Percentiles rank a stretch among this genome's conserved stretches.
These are phyloP conservation scores for Cordyceps javanica DNA, from an alignment of 2,329 filamentous ascomycete genomes.

Conservation along the genomic window DNA sequence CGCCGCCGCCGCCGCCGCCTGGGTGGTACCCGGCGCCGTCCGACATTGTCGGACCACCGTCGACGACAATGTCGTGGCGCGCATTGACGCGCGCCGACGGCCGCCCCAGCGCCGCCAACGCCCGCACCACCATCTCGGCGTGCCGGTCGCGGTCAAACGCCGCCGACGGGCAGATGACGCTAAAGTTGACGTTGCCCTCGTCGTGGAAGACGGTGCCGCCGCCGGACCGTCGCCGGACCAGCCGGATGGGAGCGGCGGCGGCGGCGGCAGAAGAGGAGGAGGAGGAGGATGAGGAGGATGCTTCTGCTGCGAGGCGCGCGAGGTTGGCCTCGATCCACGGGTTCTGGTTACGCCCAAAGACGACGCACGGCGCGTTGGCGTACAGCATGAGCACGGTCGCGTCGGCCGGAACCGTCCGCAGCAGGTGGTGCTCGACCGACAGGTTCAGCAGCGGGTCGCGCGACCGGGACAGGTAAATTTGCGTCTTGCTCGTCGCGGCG, in stretches of 20 bases:
- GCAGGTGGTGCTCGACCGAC: constrained; percentile 84
- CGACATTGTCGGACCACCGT: no score
- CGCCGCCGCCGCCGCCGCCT: constrained; percentile 15
- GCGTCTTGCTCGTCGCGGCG: constrained; percentile 42
- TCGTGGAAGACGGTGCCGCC: constrained; percentile 96
- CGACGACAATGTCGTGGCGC: constrained; percentile 87
- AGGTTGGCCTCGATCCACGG: constrained; percentile 91
- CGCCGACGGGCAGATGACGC: constrained; percentile 74
- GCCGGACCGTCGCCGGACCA: constrained; percentile 80
- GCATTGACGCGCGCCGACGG: constrained; percentile 69
- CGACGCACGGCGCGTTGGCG: constrained; percentile 76
- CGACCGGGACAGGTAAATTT: constrained; percentile 66
- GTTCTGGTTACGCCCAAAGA: constrained; percentile 96
- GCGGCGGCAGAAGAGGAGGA: no score
- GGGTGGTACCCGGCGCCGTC: no score
- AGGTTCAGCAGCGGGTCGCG: constrained; percentile 82
- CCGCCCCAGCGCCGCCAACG: constrained; percentile 58
- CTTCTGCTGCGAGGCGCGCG: constrained; percentile 50
- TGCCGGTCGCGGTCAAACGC: constrained; percentile 79
- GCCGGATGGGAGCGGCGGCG: constrained; percentile 32
- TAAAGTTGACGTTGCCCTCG: constrained; percentile 87
- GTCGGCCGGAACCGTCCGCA: constrained; percentile 64
- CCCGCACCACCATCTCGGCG: constrained; percentile 88
- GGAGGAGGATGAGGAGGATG: no score
- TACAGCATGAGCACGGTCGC: constrained; percentile 83